Percentiles rank a stretch among this genome's conserved stretches.
phyloP scores from a whole-genome alignment of 1,139 yeast genomes.

The Blastobotrys illinoisensis region DNA sequence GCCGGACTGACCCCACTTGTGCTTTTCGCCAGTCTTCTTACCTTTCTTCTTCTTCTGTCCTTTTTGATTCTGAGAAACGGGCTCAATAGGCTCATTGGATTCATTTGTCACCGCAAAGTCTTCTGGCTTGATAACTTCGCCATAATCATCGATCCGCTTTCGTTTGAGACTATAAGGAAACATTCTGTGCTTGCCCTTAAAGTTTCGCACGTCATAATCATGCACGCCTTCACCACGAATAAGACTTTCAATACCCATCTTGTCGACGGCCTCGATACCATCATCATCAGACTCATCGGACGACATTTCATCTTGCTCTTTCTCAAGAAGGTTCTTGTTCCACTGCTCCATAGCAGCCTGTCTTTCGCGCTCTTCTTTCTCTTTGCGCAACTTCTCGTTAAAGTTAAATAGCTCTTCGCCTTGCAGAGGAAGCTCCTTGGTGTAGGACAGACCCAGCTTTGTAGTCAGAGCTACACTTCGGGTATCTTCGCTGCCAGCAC shows the following conservation, averaged over 20 bases:
- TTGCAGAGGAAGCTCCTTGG: constrained; percentile 27
- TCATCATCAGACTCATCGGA: constrained; percentile 34
- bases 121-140: constrained; percentile 59
- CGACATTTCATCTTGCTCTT: constrained; percentile 35
- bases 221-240: constrained; percentile 36
- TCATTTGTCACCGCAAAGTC: constrained; percentile 45
- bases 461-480: constrained; percentile 19
- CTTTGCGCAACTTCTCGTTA: constrained; percentile 33
- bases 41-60: constrained; percentile 6
- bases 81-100: constrained; percentile 1
- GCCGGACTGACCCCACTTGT: constrained; percentile 33
- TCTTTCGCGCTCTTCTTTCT: constrained; percentile 46
- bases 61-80: background rate
- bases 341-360: constrained; percentile 54
- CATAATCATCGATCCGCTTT: constrained; percentile 76
- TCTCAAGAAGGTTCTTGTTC: constrained; percentile 50
- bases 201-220: constrained; percentile 62
- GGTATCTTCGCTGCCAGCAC: constrained; percentile 1
- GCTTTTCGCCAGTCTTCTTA: constrained; percentile 36
- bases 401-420: constrained; percentile 34
- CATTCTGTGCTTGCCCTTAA: constrained; percentile 64
- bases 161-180: constrained; percentile 64
- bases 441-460: constrained; percentile 20
- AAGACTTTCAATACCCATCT: constrained; percentile 30
- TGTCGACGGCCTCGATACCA: constrained; percentile 21